These are phyloP conservation scores for Paralagenidium karlingii DNA, from an alignment of 352 stramenopile genomes.

Conservation along the genomic window DNA sequence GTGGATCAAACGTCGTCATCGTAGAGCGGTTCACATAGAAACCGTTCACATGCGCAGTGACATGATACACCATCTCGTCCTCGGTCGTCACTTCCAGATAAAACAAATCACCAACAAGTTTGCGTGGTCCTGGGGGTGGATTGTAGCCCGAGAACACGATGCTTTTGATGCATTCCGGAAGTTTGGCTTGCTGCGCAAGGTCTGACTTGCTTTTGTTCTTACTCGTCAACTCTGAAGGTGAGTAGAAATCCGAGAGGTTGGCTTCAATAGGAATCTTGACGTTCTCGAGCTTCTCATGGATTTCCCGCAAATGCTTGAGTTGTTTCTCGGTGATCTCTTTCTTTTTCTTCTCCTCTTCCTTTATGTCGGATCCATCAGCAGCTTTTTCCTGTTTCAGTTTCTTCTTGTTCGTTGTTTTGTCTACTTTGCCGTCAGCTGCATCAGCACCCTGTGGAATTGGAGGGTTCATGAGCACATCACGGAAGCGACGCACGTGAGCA, in stretches of 20 bases:
- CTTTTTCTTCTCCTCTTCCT: constrained; percentile 28
- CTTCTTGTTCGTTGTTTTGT: constrained; percentile 1
- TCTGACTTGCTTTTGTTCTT: constrained; percentile 23
- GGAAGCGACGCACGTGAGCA: constrained; percentile 69
- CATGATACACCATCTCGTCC: constrained; percentile 56
- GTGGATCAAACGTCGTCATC: constrained; percentile 66
- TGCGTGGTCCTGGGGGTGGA: constrained; percentile 84
- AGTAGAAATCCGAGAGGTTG: constrained; percentile 60
- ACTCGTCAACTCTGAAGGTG: constrained; percentile 10
- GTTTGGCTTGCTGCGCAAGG: constrained; percentile 27
- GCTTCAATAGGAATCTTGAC: constrained; percentile 51
- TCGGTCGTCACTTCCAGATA: constrained; percentile 86
- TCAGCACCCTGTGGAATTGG: constrained; percentile 47
- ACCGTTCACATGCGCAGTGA: constrained; percentile 85
- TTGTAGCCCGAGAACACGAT: constrained; percentile 93
- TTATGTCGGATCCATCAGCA: background rate
- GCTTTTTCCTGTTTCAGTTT: constrained; percentile 11
- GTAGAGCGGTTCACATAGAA: constrained; percentile 92
- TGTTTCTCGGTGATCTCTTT: constrained; percentile 74
- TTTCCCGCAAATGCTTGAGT: constrained; percentile 62
- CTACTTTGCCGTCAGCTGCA: constrained; percentile 5
- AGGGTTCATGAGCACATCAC: constrained; percentile 69
- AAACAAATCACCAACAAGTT: constrained; percentile 86
- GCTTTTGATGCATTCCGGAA: constrained; percentile 80
- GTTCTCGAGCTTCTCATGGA: constrained; percentile 71